Percentiles rank a stretch among this genome's conserved stretches.
These are phyloP conservation scores for Metschnikowia baotianmanensis DNA, from an alignment of 805 yeast species.

Conservation along the genomic window DNA sequence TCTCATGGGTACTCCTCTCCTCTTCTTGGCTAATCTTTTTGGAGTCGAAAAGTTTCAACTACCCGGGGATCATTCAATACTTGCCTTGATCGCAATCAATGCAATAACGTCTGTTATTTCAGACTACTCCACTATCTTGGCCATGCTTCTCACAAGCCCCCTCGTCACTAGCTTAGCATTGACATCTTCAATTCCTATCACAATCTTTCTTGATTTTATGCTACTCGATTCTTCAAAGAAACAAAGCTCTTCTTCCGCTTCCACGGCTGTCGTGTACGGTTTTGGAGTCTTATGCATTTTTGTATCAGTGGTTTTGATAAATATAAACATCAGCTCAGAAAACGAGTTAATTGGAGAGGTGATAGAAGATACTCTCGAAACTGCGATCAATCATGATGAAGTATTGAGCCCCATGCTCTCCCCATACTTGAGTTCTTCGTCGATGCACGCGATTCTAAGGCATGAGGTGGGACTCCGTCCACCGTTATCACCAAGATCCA, in stretches of 20 bases:
- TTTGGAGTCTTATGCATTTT: conserved; percentile 49
- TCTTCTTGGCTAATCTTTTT: conserved; percentile 33
- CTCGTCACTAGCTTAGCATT: conserved; percentile 50
- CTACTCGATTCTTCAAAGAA: conserved; percentile 26
- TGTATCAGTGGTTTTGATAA: conserved; percentile 46
- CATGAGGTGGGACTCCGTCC: conserved; percentile 16
- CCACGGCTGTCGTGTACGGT: conserved; percentile 33
- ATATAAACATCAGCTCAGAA: conserved; percentile 41
- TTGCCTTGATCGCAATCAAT: conserved; percentile 36
- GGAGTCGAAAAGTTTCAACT: conserved; percentile 42
- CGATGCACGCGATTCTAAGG: conserved; percentile 5
- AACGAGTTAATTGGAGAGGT: conserved; percentile 45
- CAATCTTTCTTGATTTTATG: conserved; percentile 48
- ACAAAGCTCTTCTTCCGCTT: conserved; percentile 16
- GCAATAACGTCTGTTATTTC: conserved; percentile 48
- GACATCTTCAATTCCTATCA: conserved; percentile 52
- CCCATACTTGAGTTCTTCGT: conserved; percentile 34
- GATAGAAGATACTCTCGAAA: conserved; percentile 47
- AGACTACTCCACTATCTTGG: conserved; percentile 50
- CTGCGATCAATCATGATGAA: conserved; percentile 47
- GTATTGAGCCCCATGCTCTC: conserved; percentile 46
- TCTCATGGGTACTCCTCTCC: conserved; percentile 38
- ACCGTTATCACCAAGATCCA: conserved; percentile 17
- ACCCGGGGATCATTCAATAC: conserved; percentile 35
- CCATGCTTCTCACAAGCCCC: conserved; percentile 53